Evolutionary conservation across 2,329 filamentous ascomycete species (phyloP), one percentile per base, ranked within the genome.

Genomic region (Verticillium isaacii): DNA sequence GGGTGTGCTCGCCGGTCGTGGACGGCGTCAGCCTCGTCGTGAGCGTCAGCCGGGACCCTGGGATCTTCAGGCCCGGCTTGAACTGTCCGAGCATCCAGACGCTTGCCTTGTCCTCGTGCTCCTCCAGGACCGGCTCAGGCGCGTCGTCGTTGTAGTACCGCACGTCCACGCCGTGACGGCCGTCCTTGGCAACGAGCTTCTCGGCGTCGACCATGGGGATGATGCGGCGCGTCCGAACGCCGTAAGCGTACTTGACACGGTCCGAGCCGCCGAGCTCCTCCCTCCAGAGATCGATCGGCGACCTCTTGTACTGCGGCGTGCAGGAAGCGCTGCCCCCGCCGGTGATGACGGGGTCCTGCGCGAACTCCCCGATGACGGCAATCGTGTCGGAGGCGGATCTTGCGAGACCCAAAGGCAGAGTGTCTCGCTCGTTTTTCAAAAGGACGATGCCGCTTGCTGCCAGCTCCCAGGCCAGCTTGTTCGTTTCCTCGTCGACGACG

Each of bases 381-480:
- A 82, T 73, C 39, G 61, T 52, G 23, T 50, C 45, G 8, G 45
- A 8, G 11, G 45, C 5, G 8, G 45, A 23, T 50, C 7, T 14
- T 9, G 11, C 17, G 36, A 58, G 23, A 23, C 75, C 73, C 59
- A 85, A 70, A 0, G 88, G 88, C 0, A 90, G 75, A 1, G 85
- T 71, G 17, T 76, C 75, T 3, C 78, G 78, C 29, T 86, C 80
- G 65, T 90, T 90, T 74, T 89, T 89, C 56, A 90, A 75, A 25
- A 90, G 78, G 0, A 89, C 86, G 15, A 89, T 82, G 1, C 59
- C 56, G 61, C 54, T 55, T 2, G 62, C 59, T 1, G 65, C 67
- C 14, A 68, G 60, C 15, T 66, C 61, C 9, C 66, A 59, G 34
- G 65, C 59, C 2, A 67, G 34, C 5, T 57, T 36, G 45, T 63